Conservation (phyloP, 1,284 basidiomycete genomes). For the Calocybe gambosa region DNA sequence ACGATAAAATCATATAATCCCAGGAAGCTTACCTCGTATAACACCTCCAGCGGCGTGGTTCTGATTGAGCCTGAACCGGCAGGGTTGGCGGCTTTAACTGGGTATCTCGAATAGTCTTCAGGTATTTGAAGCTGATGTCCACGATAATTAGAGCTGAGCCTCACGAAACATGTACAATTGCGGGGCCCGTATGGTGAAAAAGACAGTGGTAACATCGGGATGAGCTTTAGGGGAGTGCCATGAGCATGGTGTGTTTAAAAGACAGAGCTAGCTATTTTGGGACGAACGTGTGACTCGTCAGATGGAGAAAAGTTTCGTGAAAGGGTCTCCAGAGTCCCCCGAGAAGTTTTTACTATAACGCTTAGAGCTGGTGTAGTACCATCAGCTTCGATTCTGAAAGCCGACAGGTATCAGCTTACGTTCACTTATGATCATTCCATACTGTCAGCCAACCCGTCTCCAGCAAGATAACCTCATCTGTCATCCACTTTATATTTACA, state of each 20-base stretch:
- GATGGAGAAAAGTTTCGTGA: background rate
- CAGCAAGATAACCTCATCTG: background rate
- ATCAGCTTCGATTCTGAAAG: background rate
- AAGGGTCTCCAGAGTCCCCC: background rate
- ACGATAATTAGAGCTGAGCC: background rate
- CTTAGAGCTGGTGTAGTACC: background rate
- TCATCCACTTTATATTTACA: background rate
- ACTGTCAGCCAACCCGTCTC: background rate
- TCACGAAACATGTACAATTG: background rate
- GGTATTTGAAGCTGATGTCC: background rate
- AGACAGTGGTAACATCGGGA: background rate
- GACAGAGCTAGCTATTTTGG: background rate
- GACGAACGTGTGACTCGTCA: background rate
- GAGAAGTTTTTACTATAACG: background rate
- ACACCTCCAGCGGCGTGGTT: conserved; percentile 9
- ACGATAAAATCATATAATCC: background rate
- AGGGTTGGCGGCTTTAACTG: background rate
- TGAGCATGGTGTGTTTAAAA: background rate
- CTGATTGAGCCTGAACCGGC: background rate
- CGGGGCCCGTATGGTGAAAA: background rate
- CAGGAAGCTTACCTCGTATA: conserved; percentile 6
- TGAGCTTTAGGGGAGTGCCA: background rate
- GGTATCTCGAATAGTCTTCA: background rate
- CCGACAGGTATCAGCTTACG: background rate
- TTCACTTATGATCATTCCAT: background rate